Evolutionary conservation across 768 basidiomycete species (phyloP).

Genomic region (Mycena sanguinolenta): DNA sequence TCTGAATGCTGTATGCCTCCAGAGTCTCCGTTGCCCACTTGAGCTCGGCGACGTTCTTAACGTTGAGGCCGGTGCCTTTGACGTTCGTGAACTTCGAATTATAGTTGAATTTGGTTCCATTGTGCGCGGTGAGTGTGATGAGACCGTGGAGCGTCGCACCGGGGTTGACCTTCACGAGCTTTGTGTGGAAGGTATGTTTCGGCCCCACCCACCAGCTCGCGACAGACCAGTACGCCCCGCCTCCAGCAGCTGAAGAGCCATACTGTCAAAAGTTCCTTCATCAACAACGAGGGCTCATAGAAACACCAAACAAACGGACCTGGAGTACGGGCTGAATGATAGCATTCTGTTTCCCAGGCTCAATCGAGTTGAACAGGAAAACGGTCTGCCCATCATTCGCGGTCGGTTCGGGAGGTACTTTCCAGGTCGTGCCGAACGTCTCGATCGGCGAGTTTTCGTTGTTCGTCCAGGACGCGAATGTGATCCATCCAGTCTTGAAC

Average conservation of each 20-base stretch:
- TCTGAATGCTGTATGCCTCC: conserved; percentile 1
- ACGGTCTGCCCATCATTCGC: conserved; percentile 16
- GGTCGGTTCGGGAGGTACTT: not conserved
- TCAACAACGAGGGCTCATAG: not conserved
- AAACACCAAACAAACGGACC: not conserved
- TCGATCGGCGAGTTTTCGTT: not conserved
- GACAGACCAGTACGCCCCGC: conserved; percentile 25
- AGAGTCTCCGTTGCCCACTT: conserved; percentile 6
- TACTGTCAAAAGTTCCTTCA: conserved; percentile 6
- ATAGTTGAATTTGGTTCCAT: conserved; percentile 19
- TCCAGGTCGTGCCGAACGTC: not conserved
- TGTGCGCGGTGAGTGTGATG: conserved; percentile 3
- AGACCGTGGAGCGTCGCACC: conserved; percentile 20
- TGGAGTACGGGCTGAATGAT: conserved; percentile 34
- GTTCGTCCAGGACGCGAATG: conserved; percentile 13
- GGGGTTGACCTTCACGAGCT: conserved; percentile 14
- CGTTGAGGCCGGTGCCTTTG: conserved; percentile 7
- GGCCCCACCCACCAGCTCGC: conserved; percentile 27
- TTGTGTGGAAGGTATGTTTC: conserved; percentile 1
- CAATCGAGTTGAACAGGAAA: conserved; percentile 33
- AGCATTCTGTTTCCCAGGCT: conserved; percentile 15
- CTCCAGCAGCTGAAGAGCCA: conserved; percentile 30
- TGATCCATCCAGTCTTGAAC: conserved; percentile 29
- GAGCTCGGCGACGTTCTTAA: conserved; percentile 16
- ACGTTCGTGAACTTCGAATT: conserved; percentile 16